Evolutionary conservation across 2,329 filamentous ascomycete genomes (phyloP).

Genomic region (Arthrobotrys musiformis): DNA sequence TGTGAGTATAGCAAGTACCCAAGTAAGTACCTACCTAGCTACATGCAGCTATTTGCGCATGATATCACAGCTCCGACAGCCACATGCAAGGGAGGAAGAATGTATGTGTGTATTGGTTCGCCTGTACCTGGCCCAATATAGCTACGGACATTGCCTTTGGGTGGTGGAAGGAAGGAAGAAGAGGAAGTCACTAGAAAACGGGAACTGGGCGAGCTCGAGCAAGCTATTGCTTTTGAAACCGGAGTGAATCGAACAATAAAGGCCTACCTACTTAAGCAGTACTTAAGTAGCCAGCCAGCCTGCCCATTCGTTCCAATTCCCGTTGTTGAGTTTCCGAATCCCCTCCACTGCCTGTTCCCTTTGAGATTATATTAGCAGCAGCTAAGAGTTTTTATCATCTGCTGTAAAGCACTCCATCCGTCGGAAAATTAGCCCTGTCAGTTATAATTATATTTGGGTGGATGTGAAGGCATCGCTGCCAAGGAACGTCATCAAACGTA

Average conservation of each 20-base stretch:
- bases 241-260: conserved; percentile 31
- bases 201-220: conserved; percentile 11
- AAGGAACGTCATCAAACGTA: conserved; percentile 50
- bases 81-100: conserved; percentile 8
- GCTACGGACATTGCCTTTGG: background rate
- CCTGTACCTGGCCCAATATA: conserved; percentile 25
- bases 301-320: background rate
- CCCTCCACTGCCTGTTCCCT: background rate
- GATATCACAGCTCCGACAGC: conserved; percentile 11
- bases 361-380: background rate
- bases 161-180: background rate
- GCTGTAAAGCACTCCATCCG: background rate
- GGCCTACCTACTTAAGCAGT: background rate
- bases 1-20: too few relatives aligned
- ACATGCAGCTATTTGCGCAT: background rate
- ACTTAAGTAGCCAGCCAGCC: too few relatives aligned
- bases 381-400: background rate
- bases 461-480: conserved; percentile 25
- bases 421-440: conserved; percentile 28
- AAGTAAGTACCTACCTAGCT: too few relatives aligned
- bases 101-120: background rate
- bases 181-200: conserved; percentile 38
- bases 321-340: background rate
- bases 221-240: conserved; percentile 36
- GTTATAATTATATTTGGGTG: conserved; percentile 8